phyloP scores from a whole-genome alignment of 345 rosid species.

The Trapa bicornis region DNA sequence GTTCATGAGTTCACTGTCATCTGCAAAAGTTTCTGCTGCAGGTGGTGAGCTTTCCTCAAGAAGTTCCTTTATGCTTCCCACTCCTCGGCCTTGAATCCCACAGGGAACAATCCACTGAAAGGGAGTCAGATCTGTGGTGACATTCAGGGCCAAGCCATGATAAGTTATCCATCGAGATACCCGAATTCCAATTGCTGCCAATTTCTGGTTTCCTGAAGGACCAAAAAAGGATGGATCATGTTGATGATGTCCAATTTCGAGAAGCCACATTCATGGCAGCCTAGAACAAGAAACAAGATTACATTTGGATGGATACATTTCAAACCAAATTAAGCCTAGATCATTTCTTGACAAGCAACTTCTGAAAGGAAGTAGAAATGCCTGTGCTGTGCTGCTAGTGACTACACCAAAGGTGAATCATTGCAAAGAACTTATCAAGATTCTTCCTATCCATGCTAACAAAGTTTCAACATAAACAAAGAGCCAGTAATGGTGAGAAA shows the following conservation, averaged over 20 bases:
- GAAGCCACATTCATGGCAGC: not conserved
- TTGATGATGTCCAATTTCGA: not conserved
- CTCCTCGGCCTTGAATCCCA: constrained; percentile 51
- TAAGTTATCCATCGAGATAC: constrained; percentile 65
- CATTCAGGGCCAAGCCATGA: constrained; percentile 78
- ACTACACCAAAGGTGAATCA: too few species aligned
- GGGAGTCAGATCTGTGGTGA: constrained; percentile 61
- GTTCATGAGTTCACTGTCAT: constrained; percentile 31
- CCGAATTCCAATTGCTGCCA: constrained; percentile 72
- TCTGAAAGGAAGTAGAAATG: too few species aligned
- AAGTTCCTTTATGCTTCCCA: constrained; percentile 53
- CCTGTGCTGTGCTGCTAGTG: too few species aligned
- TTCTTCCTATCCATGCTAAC: too few species aligned
- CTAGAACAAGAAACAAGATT: not conserved
- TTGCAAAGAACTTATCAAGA: too few species aligned
- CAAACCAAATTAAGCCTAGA: not conserved
- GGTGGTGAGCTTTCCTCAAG: constrained; percentile 15
- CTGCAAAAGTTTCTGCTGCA: not conserved
- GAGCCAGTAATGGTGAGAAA: too few species aligned
- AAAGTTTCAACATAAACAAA: too few species aligned
- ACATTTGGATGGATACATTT: not conserved
- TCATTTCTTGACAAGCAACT: too few species aligned
- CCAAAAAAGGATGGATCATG: not conserved
- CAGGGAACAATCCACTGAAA: constrained; percentile 65
- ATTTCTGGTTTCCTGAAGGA: constrained; percentile 45